Conservation (phyloP, 805 yeast species). For the Metschnikowia amazonensis region DNA sequence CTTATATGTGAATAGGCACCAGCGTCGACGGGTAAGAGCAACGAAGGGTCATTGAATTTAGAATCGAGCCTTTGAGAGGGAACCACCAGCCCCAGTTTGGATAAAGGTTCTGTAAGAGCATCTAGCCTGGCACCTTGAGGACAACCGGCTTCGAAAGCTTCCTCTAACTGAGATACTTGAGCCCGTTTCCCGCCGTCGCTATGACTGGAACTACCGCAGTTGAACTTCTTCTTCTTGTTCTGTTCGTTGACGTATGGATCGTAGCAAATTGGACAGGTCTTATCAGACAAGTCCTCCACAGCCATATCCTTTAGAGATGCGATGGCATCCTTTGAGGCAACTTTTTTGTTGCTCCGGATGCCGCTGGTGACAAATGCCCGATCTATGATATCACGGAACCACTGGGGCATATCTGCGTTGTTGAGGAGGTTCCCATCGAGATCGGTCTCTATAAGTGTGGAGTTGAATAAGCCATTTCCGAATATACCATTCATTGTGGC, state of each 20-base stretch:
- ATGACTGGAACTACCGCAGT: conserved; percentile 7
- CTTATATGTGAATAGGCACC: conserved; percentile 10
- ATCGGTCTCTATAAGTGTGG: conserved; percentile 15
- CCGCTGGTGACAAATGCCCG: conserved; percentile 34
- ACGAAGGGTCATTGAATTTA: conserved; percentile 13
- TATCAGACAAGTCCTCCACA: conserved; percentile 14
- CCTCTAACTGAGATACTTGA: conserved; percentile 1
- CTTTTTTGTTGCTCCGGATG: conserved; percentile 21
- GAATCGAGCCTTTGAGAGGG: neutral
- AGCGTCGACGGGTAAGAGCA: conserved; percentile 14
- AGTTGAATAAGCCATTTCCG: conserved; percentile 12
- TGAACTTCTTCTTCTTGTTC: conserved; percentile 13
- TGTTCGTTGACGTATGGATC: conserved; percentile 26
- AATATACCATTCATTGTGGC: conserved; percentile 8
- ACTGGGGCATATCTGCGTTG: conserved; percentile 17
- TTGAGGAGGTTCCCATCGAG: conserved; percentile 15
- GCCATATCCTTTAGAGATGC: conserved; percentile 28
- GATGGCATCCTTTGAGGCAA: conserved; percentile 39
- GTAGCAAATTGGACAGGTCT: conserved; percentile 41
- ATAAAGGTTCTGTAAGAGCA: neutral
- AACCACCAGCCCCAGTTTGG: conserved; percentile 5
- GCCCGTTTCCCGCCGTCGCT: neutral
- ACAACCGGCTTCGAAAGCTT: neutral
- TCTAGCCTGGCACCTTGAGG: conserved; percentile 5
- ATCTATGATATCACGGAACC: conserved; percentile 25